Percentiles rank a stretch among this genome's conserved stretches.
Conservation (phyloP, 1,284 basidiomycete genomes). For the Xerocomus minutiporus region DNA sequence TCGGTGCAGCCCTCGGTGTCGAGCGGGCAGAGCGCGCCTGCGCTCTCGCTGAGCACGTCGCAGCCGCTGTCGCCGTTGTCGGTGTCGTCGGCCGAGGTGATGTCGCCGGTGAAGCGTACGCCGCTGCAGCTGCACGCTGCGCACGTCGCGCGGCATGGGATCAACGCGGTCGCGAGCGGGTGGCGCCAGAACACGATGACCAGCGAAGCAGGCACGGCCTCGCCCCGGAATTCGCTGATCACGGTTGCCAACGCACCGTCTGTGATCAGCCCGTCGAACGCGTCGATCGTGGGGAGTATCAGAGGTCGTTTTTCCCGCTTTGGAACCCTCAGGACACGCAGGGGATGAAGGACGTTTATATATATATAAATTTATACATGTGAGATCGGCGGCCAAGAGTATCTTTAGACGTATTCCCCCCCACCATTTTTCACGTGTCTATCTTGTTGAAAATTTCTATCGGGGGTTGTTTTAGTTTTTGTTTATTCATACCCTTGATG, state of each 20-base stretch:
- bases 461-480: constrained; percentile 2
- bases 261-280: constrained; percentile 41
- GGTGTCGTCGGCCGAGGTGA: constrained; percentile 15
- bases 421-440: background rate
- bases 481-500: constrained; percentile 22
- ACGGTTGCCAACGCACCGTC: constrained; percentile 51
- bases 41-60: constrained; percentile 44
- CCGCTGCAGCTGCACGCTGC: constrained; percentile 73
- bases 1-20: constrained; percentile 41
- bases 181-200: constrained; percentile 59
- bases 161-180: constrained; percentile 71
- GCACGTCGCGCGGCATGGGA: constrained; percentile 72
- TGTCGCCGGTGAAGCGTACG: constrained; percentile 52
- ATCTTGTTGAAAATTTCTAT: background rate
- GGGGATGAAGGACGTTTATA: constrained; percentile 28
- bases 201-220: constrained; percentile 57
- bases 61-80: constrained; percentile 45
- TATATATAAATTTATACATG: background rate
- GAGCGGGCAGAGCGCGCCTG: constrained; percentile 38
- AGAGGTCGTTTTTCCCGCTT: constrained; percentile 67
- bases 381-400: background rate
- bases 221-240: constrained; percentile 67
- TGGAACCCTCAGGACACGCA: constrained; percentile 66
- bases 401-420: too few relatives aligned
- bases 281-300: constrained; percentile 51